Conservation (phyloP, 106 monocot genomes). For the Posidonia australis region DNA sequence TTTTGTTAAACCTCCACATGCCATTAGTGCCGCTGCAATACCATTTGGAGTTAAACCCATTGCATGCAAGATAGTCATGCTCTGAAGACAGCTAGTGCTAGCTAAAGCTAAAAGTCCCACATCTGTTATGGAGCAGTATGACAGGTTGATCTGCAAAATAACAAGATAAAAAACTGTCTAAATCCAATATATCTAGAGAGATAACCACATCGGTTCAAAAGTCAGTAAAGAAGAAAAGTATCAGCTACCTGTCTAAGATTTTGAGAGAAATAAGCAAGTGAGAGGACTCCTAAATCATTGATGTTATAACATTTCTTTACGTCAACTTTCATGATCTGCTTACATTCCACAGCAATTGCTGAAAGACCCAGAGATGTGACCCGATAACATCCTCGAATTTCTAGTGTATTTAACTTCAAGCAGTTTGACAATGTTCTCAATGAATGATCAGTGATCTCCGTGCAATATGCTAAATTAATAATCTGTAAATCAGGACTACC, state of each 20-base stretch:
- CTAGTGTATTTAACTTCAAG: slow-evolving; percentile 41
- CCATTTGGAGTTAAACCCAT: slow-evolving; percentile 42
- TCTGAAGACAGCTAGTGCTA: slow-evolving; percentile 49
- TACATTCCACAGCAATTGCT: slow-evolving; percentile 45
- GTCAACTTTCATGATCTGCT: slow-evolving; percentile 45
- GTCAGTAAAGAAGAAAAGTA: background rate
- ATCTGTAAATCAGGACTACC: slow-evolving; percentile 45
- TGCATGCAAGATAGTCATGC: slow-evolving; percentile 53
- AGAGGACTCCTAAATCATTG: slow-evolving; percentile 52
- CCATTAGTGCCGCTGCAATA: slow-evolving; percentile 40
- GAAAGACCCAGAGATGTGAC: slow-evolving; percentile 51
- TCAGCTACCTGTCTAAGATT: slow-evolving; percentile 44
- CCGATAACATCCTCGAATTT: slow-evolving; percentile 59
- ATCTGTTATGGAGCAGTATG: slow-evolving; percentile 70
- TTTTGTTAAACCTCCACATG: slow-evolving; percentile 49
- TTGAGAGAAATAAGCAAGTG: slow-evolving; percentile 44
- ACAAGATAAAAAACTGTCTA: background rate
- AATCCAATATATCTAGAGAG: background rate
- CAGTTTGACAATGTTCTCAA: slow-evolving; percentile 53
- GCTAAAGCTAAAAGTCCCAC: slow-evolving; percentile 59
- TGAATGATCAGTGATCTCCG: slow-evolving; percentile 45
- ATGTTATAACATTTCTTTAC: slow-evolving; percentile 63
- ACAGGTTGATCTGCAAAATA: slow-evolving; percentile 61
- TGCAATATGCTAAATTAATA: slow-evolving; percentile 67
- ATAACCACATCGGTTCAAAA: no score